These are phyloP conservation scores for Cercospora brassicicola DNA, from an alignment of 2,329 filamentous ascomycete species.

Conservation along the genomic window DNA sequence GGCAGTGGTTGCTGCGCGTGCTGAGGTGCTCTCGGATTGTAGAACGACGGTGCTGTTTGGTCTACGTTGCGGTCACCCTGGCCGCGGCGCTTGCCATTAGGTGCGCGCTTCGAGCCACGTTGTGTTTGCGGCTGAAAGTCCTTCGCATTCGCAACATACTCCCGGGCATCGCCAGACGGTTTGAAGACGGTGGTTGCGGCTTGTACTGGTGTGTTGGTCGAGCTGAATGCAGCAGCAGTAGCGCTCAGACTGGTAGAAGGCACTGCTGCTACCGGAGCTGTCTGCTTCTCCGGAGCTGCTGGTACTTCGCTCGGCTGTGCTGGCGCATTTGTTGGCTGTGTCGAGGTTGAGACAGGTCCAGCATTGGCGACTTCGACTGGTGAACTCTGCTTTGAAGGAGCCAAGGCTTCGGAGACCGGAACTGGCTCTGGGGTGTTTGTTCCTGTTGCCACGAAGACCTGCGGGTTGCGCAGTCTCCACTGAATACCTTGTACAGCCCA, in stretches of 20 bases:
- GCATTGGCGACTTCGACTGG: neutral
- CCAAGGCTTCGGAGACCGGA: neutral
- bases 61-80: neutral
- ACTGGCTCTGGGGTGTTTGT: neutral
- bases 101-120: slow-evolving; percentile 11
- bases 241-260: neutral
- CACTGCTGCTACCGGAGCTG: neutral
- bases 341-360: neutral
- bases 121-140: neutral
- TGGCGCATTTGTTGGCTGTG: neutral
- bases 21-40: neutral
- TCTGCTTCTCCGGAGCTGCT: neutral
- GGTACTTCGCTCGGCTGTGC: neutral
- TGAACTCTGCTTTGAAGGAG: neutral
- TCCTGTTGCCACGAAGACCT: neutral
- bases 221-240: slow-evolving; percentile 6
- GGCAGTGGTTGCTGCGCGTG: neutral
- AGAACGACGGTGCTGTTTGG: slow-evolving; percentile 1
- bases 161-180: neutral
- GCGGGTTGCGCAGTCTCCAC: slow-evolving; percentile 6
- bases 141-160: neutral
- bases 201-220: slow-evolving; percentile 8
- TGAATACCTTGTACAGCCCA: slow-evolving; percentile 24
- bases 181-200: neutral
- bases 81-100: slow-evolving; percentile 14